Evolutionary conservation across 768 basidiomycete species (phyloP), one percentile per base, ranked within the genome.

Genomic region (Russula compacta): DNA sequence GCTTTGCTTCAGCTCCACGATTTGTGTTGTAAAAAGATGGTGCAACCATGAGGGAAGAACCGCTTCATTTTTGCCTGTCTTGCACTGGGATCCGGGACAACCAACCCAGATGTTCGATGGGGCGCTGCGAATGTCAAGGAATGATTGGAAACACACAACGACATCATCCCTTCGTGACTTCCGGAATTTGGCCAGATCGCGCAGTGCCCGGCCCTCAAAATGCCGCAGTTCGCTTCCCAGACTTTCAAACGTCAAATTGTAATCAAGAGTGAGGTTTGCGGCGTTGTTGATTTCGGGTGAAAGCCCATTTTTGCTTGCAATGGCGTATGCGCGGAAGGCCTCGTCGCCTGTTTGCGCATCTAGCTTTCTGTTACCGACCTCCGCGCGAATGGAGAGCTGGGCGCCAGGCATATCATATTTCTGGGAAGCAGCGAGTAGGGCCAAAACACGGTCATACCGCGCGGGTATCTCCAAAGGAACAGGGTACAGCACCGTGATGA

Each of bases 361-460:
- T 38, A 46, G 2, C 3, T 6, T 6, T 11, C 12, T 35, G 19
- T 36, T 10, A 12, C 17, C 7, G 47, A 53, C 19, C 6, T 54
- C 24, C 0, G 49, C 44, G 5, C 55, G 55, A 35, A 57, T 51
- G 40, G 56, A 52, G 8, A 50, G 40, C 29, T 44, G 36, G 19
- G 64, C 49, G 42, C 32, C 40, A 19, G 38, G 6, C 63, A 71
- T 67, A 8, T 68, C 50, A 50, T 70, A 71, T 60, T 72, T 72
- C 24, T 46, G 38, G 1, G 65, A 63, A 1, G 68, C 67, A 7
- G 58, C 59, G 14, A 69, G 58, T 12, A 66, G 60, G n/a, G 21
- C 36, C 29, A 55, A 15, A 2, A 60, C 50, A 8, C 14, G 8
- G 4, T 46, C 49, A 19, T 53, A 53, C 17, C 55, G 47, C 5